These are phyloP conservation scores for Ceratocystis colombiana DNA, from an alignment of 2,329 filamentous ascomycete species.

Conservation along the genomic window DNA sequence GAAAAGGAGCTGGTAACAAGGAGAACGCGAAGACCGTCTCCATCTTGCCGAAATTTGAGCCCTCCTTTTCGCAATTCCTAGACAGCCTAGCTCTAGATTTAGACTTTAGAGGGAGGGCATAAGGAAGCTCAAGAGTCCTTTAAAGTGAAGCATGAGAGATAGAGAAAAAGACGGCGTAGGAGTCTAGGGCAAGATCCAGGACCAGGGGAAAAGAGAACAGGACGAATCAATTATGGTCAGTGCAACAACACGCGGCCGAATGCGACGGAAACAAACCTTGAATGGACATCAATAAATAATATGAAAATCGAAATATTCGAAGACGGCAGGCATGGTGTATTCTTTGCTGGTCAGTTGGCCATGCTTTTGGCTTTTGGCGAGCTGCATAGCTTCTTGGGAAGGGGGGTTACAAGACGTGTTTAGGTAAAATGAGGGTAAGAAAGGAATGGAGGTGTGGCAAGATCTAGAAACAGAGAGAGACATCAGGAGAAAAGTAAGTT, in stretches of 20 bases:
- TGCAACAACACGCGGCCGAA: conserved; percentile 11
- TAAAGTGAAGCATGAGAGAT: too few species aligned
- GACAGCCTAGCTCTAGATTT: too few species aligned
- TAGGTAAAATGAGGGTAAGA: background rate
- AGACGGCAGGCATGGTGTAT: background rate
- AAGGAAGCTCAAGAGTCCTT: too few species aligned
- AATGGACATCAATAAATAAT: background rate
- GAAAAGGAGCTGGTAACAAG: too few species aligned
- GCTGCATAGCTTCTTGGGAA: background rate
- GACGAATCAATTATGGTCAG: conserved; percentile 4
- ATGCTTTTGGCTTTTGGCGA: background rate
- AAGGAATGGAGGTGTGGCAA: background rate
- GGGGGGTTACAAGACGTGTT: background rate
- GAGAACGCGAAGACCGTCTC: too few species aligned
- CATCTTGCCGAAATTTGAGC: too few species aligned
- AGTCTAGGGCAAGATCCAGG: background rate
- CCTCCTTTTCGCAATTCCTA: too few species aligned
- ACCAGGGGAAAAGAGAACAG: background rate
- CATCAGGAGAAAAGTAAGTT: background rate
- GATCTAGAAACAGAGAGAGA: background rate
- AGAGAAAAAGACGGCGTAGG: too few species aligned
- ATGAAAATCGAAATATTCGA: background rate
- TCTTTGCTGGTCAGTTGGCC: background rate
- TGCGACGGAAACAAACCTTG: conserved; percentile 16
- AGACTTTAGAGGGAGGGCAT: too few species aligned